phyloP scores from a whole-genome alignment of 2,329 filamentous ascomycete species.

The Monosporascus sp. region DNA sequence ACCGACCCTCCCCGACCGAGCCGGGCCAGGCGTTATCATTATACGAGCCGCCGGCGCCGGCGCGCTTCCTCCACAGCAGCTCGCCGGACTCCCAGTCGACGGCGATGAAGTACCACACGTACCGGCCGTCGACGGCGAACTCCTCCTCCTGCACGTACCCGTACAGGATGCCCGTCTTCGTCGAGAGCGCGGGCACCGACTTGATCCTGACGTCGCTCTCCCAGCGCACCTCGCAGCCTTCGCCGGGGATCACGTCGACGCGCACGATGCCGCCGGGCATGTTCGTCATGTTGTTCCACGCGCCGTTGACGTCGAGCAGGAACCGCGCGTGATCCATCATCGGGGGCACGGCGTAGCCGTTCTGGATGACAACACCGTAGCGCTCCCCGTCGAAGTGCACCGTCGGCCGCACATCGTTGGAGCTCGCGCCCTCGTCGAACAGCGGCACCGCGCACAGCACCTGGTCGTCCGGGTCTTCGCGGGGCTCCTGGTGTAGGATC shows the following conservation, averaged over 20 bases:
- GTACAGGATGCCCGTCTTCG: conserved; percentile 1
- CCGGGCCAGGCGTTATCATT: not conserved
- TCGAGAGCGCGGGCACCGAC: conserved; percentile 1
- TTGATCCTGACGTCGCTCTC: not conserved
- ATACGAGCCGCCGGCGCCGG: not conserved
- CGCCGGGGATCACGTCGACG: not conserved
- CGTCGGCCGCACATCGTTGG: not conserved
- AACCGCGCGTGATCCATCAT: not conserved
- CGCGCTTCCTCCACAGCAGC: not conserved
- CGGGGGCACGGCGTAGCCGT: not conserved
- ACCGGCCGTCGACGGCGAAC: not conserved
- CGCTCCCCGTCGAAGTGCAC: conserved; percentile 1
- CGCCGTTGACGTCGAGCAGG: not conserved
- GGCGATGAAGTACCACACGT: not conserved
- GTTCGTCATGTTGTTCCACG: conserved; percentile 1
- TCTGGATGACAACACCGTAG: not conserved
- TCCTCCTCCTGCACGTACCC: not conserved
- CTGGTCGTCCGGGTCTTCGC: not conserved
- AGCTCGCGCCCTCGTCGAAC: not conserved
- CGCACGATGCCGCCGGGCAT: conserved; percentile 1
- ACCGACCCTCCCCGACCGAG: not conserved
- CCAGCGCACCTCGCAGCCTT: not conserved
- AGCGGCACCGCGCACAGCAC: conserved; percentile 1
- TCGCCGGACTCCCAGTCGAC: not conserved
- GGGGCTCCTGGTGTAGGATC: not conserved